Evolutionary conservation across 129 eudicot species (phyloP), one percentile per base, ranked within the genome.

Genomic region (Arctium minus): DNA sequence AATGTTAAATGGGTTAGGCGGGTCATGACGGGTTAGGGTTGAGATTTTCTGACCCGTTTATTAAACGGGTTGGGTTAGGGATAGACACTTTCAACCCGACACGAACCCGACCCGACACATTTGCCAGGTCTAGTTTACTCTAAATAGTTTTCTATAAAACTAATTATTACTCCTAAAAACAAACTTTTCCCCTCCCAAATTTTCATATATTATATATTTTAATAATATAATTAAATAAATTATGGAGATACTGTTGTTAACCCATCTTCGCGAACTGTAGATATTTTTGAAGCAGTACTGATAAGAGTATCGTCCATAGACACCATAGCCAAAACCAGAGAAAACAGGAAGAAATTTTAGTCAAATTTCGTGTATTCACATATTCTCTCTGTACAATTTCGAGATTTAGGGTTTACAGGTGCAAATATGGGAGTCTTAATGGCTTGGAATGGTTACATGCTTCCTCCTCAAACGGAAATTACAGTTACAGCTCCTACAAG

Each of bases 351-450:
- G 56, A 60, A 8, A 2, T 2, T n/a, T 38, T n/a, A 2, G 2
- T 1, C 60, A 39, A 39, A 8, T 73, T 70, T 32, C 7, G 4
- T 70, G 22, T 33, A 12, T 4, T 11, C 44, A 33, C 1, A 29
- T 67, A 9, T 67, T 33, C 44, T 6, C 27, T 71, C 9, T 71
- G 4, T 12, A 71, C 74, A 29, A 11, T 68, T 69, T 36, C 36
- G 62, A 42, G 50, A 80, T 46, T 70, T 42, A 70, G 65, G 67
- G 29, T 44, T 30, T 65, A 37, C 0, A 30, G 38, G 72, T 35
- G 31, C 18, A 80, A 88, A 86, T 1, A 88, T 89, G 96, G 88
- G 79, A 79, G 90, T 38, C 73, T 72, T 88, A 76, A 87, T 88
- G 87, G 83, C 89, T 35, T 86, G 86, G 86, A 67, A 68, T 38